phyloP scores from a whole-genome alignment of 2,329 filamentous ascomycete genomes.

The Verticillium isaacii region DNA sequence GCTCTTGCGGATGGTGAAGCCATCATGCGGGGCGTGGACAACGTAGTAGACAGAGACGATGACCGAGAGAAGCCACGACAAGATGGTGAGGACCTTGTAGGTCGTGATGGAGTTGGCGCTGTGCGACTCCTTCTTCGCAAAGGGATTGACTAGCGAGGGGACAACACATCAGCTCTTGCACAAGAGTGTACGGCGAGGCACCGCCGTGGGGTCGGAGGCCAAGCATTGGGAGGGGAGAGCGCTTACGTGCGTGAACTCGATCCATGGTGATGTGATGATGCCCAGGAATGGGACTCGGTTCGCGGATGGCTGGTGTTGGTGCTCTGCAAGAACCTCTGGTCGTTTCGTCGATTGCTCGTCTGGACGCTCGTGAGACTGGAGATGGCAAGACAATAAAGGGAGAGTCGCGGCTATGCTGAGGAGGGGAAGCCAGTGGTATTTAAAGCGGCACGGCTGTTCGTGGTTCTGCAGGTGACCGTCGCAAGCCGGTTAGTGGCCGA shows the following conservation, averaged over 20 bases:
- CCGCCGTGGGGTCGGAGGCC: constrained; percentile 5
- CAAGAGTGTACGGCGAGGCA: constrained; percentile 3
- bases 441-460: not conserved
- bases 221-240: not conserved
- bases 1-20: constrained; percentile 50
- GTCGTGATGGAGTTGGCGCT: constrained; percentile 55
- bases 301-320: not conserved
- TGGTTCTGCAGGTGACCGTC: not conserved
- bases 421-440: not conserved
- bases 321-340: not conserved
- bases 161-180: constrained; percentile 7
- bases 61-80: constrained; percentile 72
- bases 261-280: not conserved
- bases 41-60: constrained; percentile 72
- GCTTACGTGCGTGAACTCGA: constrained; percentile 15
- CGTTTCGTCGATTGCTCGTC: not conserved
- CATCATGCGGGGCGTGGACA: constrained; percentile 59
- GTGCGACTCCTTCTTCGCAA: constrained; percentile 65
- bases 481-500: not conserved
- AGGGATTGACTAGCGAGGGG: constrained; percentile 62
- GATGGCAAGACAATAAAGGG: not conserved
- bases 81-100: constrained; percentile 71
- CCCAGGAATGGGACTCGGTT: not conserved
- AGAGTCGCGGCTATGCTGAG: not conserved
- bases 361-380: not conserved